Conservation (phyloP, 2,329 filamentous ascomycete species). For the Knufia fluminis region DNA sequence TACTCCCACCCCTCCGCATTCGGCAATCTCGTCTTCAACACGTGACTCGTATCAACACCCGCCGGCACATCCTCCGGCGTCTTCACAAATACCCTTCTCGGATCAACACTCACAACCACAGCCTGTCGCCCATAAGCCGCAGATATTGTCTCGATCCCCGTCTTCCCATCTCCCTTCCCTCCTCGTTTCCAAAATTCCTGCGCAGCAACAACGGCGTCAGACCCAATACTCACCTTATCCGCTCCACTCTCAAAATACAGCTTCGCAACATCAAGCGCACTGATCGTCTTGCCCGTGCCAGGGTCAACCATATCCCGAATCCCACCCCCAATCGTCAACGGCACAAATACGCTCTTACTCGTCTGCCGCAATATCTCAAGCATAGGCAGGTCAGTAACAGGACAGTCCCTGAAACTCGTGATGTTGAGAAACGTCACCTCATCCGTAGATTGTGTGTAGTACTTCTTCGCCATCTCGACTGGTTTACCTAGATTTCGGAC, state of each 20-base stretch:
- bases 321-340: constrained; percentile 87
- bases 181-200: constrained; percentile 76
- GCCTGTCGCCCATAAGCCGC: constrained; percentile 91
- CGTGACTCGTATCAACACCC: constrained; percentile 55
- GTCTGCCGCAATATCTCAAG: constrained; percentile 81
- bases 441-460: constrained; percentile 94
- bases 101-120: constrained; percentile 91
- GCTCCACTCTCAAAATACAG: constrained; percentile 97
- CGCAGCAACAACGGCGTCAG: constrained; percentile 84
- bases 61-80: constrained; percentile 47
- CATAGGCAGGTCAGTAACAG: constrained; percentile 87
- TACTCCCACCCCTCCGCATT: constrained; percentile 65
- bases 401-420: constrained; percentile 92
- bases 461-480: constrained; percentile 83
- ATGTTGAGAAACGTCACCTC: constrained; percentile 98
- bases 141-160: constrained; percentile 92
- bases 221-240: constrained; percentile 95
- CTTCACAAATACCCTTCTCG: constrained; percentile 76
- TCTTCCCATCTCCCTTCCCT: constrained; percentile 63
- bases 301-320: constrained; percentile 82
- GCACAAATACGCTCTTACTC: constrained; percentile 88
- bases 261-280: constrained; percentile 83
- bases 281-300: constrained; percentile 73
- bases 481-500: constrained; percentile 95
- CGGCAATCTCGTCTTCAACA: constrained; percentile 58